phyloP scores from a whole-genome alignment of 164 flowering plant species.

The Macadamia tetraphylla region DNA sequence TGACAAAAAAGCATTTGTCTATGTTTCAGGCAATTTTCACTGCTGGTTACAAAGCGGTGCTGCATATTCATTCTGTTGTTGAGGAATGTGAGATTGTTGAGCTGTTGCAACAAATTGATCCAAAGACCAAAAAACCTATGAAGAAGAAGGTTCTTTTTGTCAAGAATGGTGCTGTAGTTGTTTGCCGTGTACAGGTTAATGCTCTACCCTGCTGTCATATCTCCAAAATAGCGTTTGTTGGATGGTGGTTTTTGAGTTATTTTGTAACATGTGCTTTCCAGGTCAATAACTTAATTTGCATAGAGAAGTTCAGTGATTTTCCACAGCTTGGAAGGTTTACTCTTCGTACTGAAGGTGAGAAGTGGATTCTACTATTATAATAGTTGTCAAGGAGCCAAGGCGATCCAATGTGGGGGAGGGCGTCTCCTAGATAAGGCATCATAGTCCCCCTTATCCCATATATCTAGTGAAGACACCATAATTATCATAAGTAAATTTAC shows the following conservation, averaged over 20 bases:
- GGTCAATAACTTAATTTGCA: conserved; percentile 77
- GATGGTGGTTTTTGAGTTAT: background rate
- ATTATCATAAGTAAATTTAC: too few relatives aligned
- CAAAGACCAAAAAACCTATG: conserved; percentile 82
- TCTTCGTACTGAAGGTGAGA: conserved; percentile 91
- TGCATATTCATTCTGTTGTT: conserved; percentile 89
- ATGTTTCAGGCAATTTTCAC: conserved; percentile 82
- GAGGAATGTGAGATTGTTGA: conserved; percentile 98
- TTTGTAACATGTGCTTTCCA: conserved; percentile 23
- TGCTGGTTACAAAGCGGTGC: conserved; percentile 95
- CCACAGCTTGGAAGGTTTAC: conserved; percentile 98
- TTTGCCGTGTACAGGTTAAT: conserved; percentile 84
- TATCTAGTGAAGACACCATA: too few relatives aligned
- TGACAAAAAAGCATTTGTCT: conserved; percentile 7
- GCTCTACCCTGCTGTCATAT: background rate
- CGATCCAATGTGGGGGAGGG: too few relatives aligned
- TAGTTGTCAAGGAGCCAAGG: too few relatives aligned
- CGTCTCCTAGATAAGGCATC: too few relatives aligned
- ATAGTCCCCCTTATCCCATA: too few relatives aligned
- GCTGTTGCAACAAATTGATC: conserved; percentile 81
- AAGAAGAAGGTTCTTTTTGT: conserved; percentile 90
- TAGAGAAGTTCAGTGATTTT: conserved; percentile 84
- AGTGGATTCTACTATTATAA: too few relatives aligned
- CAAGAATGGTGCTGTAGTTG: conserved; percentile 79
- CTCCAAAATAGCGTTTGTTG: background rate